Evolutionary conservation across 306 rosid genomes (phyloP).

Genomic region (Nissolia schottii): DNA sequence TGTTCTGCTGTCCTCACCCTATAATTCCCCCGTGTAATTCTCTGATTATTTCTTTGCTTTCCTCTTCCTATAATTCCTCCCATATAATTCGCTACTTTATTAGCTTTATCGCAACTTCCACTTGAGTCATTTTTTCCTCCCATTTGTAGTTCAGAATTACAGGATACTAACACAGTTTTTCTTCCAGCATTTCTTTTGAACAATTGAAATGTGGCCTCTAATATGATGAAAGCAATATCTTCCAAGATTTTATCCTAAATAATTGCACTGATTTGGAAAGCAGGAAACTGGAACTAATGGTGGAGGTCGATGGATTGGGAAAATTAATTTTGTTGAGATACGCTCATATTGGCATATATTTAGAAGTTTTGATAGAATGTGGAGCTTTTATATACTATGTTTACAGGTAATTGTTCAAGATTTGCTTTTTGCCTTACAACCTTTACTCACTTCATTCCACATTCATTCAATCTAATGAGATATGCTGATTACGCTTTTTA

Average conservation of each 20-base stretch:
- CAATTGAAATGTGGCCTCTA: slow-evolving; percentile 6
- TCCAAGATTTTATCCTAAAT: slow-evolving; percentile 13
- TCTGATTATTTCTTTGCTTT: too few species aligned
- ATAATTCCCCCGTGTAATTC: too few species aligned
- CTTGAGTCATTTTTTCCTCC: too few species aligned
- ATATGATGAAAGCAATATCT: background rate
- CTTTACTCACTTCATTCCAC: slow-evolving; percentile 13
- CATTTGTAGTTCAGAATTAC: too few species aligned
- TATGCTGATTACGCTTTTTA: slow-evolving; percentile 26
- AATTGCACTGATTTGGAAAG: slow-evolving; percentile 16
- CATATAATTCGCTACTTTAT: too few species aligned
- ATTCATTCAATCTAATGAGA: slow-evolving; percentile 20
- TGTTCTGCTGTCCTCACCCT: too few species aligned
- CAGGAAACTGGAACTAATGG: slow-evolving; percentile 41
- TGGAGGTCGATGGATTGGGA: slow-evolving; percentile 61
- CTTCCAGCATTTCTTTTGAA: slow-evolving; percentile 7
- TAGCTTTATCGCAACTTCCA: too few species aligned
- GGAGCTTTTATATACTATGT: slow-evolving; percentile 82
- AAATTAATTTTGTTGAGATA: slow-evolving; percentile 81
- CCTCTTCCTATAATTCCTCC: too few species aligned
- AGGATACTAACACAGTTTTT: too few species aligned
- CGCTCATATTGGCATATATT: slow-evolving; percentile 89
- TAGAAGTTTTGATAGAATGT: slow-evolving; percentile 95
- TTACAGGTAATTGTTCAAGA: slow-evolving; percentile 64
- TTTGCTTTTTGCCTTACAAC: background rate